These are phyloP conservation scores for Vigna nakashimae DNA, from an alignment of 306 rosid genomes.

Conservation along the genomic window DNA sequence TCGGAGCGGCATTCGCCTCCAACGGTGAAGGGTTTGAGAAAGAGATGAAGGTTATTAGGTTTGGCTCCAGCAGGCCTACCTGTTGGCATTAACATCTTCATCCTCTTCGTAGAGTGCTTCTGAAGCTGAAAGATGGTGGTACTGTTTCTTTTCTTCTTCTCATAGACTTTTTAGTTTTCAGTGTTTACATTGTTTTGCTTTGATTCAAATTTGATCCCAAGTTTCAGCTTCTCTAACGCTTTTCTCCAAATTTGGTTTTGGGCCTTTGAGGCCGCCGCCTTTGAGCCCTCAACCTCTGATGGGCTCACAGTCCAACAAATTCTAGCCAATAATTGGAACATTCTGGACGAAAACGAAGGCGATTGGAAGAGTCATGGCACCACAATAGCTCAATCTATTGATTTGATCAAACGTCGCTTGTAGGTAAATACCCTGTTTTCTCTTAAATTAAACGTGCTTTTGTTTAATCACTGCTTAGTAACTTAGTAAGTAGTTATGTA, in stretches of 20 bases:
- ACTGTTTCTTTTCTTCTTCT: too few species aligned
- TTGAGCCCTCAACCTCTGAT: conserved; percentile 70
- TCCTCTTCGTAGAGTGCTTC: too few species aligned
- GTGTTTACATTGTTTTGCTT: background rate
- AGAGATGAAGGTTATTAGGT: too few species aligned
- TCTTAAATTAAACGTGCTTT: background rate
- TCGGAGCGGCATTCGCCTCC: too few species aligned
- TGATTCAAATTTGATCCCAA: conserved; percentile 34
- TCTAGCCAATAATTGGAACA: conserved; percentile 66
- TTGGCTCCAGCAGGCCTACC: too few species aligned
- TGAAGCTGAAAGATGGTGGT: too few species aligned
- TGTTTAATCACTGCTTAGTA: background rate
- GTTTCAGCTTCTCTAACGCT: conserved; percentile 2
- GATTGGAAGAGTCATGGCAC: conserved; percentile 96
- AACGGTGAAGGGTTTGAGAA: too few species aligned
- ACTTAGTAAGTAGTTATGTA: background rate
- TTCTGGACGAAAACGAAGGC: conserved; percentile 66
- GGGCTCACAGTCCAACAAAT: conserved; percentile 81
- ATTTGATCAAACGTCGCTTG: conserved; percentile 79
- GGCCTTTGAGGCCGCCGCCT: conserved; percentile 52
- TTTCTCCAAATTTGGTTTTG: conserved; percentile 48
- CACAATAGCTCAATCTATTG: conserved; percentile 82
- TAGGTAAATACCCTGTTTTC: conserved; percentile 71
- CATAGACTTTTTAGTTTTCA: too few species aligned
- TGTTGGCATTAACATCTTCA: too few species aligned